Percentiles rank a stretch among this genome's conserved stretches.
Evolutionary conservation across 495 filamentous ascomycete genomes (phyloP).

Genomic region (Cercophora scortea): DNA sequence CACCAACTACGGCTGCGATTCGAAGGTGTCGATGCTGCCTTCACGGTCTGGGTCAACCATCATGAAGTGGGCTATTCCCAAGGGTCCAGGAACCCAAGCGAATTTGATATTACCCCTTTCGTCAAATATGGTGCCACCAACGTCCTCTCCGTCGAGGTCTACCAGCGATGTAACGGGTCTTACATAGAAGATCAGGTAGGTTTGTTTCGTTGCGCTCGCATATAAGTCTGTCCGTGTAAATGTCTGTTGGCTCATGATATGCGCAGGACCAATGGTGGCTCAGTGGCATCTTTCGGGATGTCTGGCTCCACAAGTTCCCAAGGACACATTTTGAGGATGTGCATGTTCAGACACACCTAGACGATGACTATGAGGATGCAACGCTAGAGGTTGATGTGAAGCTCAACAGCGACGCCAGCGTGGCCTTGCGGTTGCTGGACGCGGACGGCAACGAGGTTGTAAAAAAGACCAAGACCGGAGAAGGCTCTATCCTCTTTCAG

Average conservation of each 20-base stretch:
- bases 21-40: constrained; percentile 64
- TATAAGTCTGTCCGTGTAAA: no score
- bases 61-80: constrained; percentile 59
- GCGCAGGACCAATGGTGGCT: constrained; percentile 47
- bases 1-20: constrained; percentile 50
- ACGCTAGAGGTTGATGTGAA: constrained; percentile 41
- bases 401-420: constrained; percentile 20
- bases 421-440: constrained; percentile 30
- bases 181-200: constrained; percentile 60
- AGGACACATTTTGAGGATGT: constrained; percentile 51
- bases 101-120: constrained; percentile 54
- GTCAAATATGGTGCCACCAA: constrained; percentile 40
- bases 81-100: constrained; percentile 57
- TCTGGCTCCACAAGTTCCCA: constrained; percentile 57
- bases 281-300: constrained; percentile 63
- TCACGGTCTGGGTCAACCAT: constrained; percentile 60
- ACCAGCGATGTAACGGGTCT: constrained; percentile 57
- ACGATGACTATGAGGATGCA: constrained; percentile 48
- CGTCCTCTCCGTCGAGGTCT: constrained; percentile 54
- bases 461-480: constrained; percentile 6
- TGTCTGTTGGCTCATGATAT: no score
- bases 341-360: constrained; percentile 46
- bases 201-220: background rate
- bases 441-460: constrained; percentile 16
- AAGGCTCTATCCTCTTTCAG: constrained; percentile 13